These are phyloP conservation scores for Sordariomycetes sp. DNA, from an alignment of 2,329 filamentous ascomycete genomes.

Conservation along the genomic window DNA sequence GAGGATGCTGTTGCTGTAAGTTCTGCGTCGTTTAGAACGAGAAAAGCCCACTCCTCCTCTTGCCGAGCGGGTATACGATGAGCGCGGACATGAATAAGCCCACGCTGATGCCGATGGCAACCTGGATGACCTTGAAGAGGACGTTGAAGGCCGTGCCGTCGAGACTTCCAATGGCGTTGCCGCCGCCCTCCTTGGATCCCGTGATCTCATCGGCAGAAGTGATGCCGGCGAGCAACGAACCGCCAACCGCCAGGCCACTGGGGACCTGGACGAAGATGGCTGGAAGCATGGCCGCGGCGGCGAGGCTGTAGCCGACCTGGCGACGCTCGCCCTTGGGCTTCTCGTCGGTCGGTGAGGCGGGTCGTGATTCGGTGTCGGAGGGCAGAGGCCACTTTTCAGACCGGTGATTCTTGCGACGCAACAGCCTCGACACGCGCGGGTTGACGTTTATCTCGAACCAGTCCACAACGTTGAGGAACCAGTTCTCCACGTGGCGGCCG, in stretches of 20 bases:
- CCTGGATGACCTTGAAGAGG: constrained; percentile 48
- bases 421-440: constrained; percentile 16
- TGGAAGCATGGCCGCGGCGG: constrained; percentile 76
- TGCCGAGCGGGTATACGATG: constrained; percentile 47
- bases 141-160: constrained; percentile 43
- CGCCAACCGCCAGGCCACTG: constrained; percentile 50
- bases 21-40: constrained; percentile 29
- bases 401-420: constrained; percentile 12
- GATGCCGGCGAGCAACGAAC: constrained; percentile 49
- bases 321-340: constrained; percentile 21
- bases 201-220: constrained; percentile 46
- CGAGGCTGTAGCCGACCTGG: constrained; percentile 62
- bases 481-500: constrained; percentile 49
- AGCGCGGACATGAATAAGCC: constrained; percentile 48
- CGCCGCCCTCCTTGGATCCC: constrained; percentile 24
- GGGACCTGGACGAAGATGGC: constrained; percentile 72
- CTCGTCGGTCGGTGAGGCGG: constrained; percentile 9
- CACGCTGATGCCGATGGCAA: constrained; percentile 54
- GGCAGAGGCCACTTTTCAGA: constrained; percentile 21
- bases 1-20: background rate
- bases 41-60: constrained; percentile 47
- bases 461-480: constrained; percentile 34
- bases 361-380: constrained; percentile 22
- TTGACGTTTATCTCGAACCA: constrained; percentile 40
- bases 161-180: constrained; percentile 16